Percentiles rank a stretch among this genome's conserved stretches.
Conservation (phyloP, 2,329 filamentous ascomycete genomes). For the Fusarium virguliforme region DNA sequence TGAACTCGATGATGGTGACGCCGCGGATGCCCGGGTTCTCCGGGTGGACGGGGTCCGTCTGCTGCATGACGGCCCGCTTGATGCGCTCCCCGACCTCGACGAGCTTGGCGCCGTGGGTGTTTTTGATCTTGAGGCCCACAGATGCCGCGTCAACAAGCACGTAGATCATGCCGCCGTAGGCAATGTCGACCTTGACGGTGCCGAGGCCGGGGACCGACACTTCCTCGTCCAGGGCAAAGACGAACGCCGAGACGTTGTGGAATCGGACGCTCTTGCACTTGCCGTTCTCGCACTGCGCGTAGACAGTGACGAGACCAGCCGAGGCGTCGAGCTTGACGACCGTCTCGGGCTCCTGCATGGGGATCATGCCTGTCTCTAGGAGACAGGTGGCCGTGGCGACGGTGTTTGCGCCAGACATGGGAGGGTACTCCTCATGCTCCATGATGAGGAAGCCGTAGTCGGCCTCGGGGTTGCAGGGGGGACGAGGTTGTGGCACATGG, state of each 20-base stretch:
- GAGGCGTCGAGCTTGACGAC: constrained; percentile 39
- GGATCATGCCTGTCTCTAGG: constrained; percentile 39
- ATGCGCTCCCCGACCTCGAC: constrained; percentile 40
- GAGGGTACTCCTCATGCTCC: constrained; percentile 43
- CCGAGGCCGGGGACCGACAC: constrained; percentile 30
- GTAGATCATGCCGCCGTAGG: constrained; percentile 44
- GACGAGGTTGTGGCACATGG: constrained; percentile 42
- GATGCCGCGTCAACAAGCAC: constrained; percentile 37
- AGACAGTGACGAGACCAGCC: constrained; percentile 36
- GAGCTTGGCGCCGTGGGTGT: constrained; percentile 18
- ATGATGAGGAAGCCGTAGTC: constrained; percentile 46
- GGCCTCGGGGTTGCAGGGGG: constrained; percentile 35
- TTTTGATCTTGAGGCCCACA: constrained; percentile 34
- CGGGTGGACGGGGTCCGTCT: constrained; percentile 28
- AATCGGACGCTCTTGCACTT: constrained; percentile 42
- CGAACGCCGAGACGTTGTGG: constrained; percentile 43
- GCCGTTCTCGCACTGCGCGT: constrained; percentile 34
- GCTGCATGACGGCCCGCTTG: constrained; percentile 33
- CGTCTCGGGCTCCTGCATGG: constrained; percentile 40
- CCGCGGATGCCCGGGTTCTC: constrained; percentile 35
- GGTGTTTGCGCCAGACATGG: constrained; percentile 43
- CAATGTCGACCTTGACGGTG: constrained; percentile 32
- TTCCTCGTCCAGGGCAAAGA: constrained; percentile 35
- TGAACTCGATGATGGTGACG: constrained; percentile 40
- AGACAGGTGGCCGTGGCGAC: constrained; percentile 33